Base-by-base conservation (phyloP, 2,329 filamentous ascomycete species). In the Sarocladium kiliense region DNA sequence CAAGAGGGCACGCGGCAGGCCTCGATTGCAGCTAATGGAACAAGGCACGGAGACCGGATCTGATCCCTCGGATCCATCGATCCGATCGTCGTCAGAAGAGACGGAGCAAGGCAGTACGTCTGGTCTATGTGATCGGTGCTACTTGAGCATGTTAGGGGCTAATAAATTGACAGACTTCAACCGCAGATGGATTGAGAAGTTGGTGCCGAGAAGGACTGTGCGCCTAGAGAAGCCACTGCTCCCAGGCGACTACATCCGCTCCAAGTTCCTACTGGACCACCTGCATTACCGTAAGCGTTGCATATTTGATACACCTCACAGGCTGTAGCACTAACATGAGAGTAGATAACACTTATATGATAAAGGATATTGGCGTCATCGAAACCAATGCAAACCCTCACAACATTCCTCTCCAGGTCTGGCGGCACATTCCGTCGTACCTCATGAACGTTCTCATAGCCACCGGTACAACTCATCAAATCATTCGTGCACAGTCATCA, bases 331-430 rank as follows among this genome's bases (percentile, higher is more conserved):
- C 49, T 50, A 18, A 36, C 49, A 23, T 23, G 10, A 6, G 26
- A n/a, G n/a, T 21, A 53, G 49, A 53, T 30, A 53, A 53, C 32
- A 37, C 27, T 6, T 23, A 53, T 37, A 53, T 53, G 49, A 53
- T 53, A 6, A 53, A 39, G 11, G 49, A 53, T 19, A 36, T 53
- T 37, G 49, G 49, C 19, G 49, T 53, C 32, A 16, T 53, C 18
- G 3, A 5, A 3, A 36, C 9, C 30, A 21, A n/a, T 6, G 27
- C 27, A 12, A 21, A 36, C n/a, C 27, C 32, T 16, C 49, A 53
- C 18, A 53, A 21, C 27, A 53, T 53, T 19, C 49, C 49, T 4
- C 30, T 53, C 27, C 49, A 53, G 19, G 27, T 37, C 6, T 50
- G 49, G 49, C 49, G 30, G 19, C 19, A 53, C 21, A 53, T 53